These are phyloP conservation scores for Adenanthera pavonina DNA, from an alignment of 306 rosid species.

Conservation along the genomic window DNA sequence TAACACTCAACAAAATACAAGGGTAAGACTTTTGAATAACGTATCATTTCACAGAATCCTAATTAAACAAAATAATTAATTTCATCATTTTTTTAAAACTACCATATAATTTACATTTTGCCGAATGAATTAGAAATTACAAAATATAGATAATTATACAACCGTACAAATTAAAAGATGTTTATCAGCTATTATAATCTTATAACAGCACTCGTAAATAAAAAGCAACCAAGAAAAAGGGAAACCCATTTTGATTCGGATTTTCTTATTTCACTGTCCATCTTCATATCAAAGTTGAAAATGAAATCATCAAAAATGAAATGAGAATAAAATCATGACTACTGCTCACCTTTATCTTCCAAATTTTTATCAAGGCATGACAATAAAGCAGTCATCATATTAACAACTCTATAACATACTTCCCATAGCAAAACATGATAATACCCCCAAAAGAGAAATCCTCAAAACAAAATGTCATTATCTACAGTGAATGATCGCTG, in stretches of 20 bases:
- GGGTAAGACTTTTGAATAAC: neutral
- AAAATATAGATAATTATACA: too few relatives aligned
- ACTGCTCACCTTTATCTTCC: neutral
- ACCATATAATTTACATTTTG: too few relatives aligned
- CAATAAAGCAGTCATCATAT: slow-evolving; percentile 20
- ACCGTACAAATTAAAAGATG: too few relatives aligned
- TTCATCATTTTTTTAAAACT: too few relatives aligned
- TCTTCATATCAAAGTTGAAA: neutral
- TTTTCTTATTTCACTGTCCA: neutral
- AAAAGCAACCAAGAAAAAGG: too few relatives aligned
- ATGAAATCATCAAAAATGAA: neutral
- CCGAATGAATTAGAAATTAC: neutral
- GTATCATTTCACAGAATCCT: too few relatives aligned
- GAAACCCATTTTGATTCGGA: too few relatives aligned
- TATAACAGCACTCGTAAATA: too few relatives aligned
- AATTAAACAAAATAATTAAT: too few relatives aligned
- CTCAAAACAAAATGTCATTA: slow-evolving; percentile 42
- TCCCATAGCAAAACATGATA: slow-evolving; percentile 27
- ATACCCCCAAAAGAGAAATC: slow-evolving; percentile 29
- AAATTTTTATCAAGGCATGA: neutral
- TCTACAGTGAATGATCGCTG: slow-evolving; percentile 37
- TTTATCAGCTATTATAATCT: too few relatives aligned
- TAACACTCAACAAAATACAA: too few relatives aligned
- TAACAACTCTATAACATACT: neutral
- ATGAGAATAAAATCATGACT: neutral